phyloP scores from a whole-genome alignment of 2,329 filamentous ascomycete genomes.

The Leptographium galeiforme region DNA sequence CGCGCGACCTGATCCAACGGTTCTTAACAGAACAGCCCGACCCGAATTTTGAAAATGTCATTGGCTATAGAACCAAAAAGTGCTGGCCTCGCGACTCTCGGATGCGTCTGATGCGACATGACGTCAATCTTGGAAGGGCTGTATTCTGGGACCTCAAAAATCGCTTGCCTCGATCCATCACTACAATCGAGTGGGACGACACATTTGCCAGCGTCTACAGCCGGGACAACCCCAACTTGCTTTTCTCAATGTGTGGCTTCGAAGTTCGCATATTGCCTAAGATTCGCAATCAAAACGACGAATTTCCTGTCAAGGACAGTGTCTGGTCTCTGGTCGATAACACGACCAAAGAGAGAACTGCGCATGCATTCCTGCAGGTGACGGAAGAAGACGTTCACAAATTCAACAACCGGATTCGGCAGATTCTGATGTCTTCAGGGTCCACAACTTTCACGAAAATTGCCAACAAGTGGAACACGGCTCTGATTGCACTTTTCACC shows the following conservation, averaged over 20 bases:
- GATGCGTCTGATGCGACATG: constrained; percentile 97
- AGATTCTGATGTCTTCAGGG: constrained; percentile 99
- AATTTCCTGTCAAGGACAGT: constrained; percentile 94
- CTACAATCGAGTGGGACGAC: constrained; percentile 98
- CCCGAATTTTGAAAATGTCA: constrained; percentile 98
- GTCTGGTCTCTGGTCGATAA: constrained; percentile 98
- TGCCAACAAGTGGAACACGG: constrained; percentile 99
- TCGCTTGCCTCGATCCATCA: constrained; percentile 81
- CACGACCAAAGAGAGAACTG: constrained; percentile 89
- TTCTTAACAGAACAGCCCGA: constrained; percentile 97
- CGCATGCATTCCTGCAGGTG: constrained; percentile 93
- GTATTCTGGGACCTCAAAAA: constrained; percentile 99
- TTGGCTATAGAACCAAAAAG: constrained; percentile 98
- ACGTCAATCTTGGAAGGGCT: constrained; percentile 92
- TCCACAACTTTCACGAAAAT: constrained; percentile 99
- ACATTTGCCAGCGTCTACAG: constrained; percentile 98
- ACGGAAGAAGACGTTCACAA: constrained; percentile 97
- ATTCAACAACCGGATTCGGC: constrained; percentile 97
- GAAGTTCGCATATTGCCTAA: constrained; percentile 95
- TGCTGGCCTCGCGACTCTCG: constrained; percentile 97
- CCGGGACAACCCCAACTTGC: constrained; percentile 87
- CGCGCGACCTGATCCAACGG: constrained; percentile 86
- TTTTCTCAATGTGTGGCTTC: constrained; percentile 97
- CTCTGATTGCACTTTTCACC: constrained; percentile 89
- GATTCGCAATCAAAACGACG: constrained; percentile 85